Conservation (phyloP, 768 basidiomycete species). For the Epithele typhae region DNA sequence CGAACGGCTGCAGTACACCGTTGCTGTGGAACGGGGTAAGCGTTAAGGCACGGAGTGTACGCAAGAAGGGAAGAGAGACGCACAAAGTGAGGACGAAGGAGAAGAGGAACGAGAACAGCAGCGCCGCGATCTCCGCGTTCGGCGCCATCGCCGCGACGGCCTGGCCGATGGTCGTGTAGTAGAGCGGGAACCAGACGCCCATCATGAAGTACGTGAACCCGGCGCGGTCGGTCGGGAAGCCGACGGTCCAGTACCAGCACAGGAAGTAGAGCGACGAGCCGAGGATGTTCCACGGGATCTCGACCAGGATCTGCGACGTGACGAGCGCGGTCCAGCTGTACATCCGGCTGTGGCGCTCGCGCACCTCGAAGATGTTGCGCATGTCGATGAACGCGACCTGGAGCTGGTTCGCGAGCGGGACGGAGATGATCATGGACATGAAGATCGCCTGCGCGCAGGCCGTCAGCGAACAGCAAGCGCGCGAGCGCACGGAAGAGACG, state of each 20-base stretch:
- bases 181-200: conserved; percentile 37
- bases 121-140: conserved; percentile 35
- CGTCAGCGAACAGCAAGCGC: neutral
- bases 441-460: conserved; percentile 28
- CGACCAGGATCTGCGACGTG: conserved; percentile 33
- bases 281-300: conserved; percentile 41
- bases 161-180: conserved; percentile 38
- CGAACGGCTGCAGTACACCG: conserved; percentile 45
- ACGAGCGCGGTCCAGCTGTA: conserved; percentile 37
- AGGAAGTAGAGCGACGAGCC: conserved; percentile 38
- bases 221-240: conserved; percentile 32
- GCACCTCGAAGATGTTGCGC: conserved; percentile 36
- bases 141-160: conserved; percentile 41
- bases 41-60: too few relatives aligned
- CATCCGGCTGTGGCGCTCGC: conserved; percentile 39
- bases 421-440: conserved; percentile 30
- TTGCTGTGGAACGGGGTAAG: conserved; percentile 25
- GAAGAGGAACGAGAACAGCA: conserved; percentile 36
- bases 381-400: conserved; percentile 38
- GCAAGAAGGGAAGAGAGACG: conserved; percentile 9
- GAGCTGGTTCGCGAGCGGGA: conserved; percentile 37
- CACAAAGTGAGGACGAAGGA: conserved; percentile 41
- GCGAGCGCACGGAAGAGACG: neutral
- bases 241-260: conserved; percentile 49
- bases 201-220: conserved; percentile 37